Conservation (phyloP, 1,139 yeast genomes). For the Candida freyschussii region DNA sequence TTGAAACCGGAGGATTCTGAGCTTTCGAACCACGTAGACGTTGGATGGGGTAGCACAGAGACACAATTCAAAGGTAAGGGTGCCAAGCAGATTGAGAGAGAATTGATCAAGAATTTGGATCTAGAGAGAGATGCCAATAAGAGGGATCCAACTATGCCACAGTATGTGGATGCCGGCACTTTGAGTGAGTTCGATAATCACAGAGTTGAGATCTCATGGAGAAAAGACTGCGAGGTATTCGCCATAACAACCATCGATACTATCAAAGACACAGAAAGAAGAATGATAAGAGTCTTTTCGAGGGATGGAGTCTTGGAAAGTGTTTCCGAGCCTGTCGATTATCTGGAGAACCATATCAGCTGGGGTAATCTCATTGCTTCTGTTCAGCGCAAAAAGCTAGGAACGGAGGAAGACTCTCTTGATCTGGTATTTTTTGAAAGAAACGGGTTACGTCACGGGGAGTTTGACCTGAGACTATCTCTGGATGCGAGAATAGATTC, state of each 20-base stretch:
- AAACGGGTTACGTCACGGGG: conserved; percentile 90
- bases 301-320: conserved; percentile 77
- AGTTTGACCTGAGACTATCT: conserved; percentile 66
- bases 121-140: conserved; percentile 53
- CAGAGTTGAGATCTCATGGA: conserved; percentile 65
- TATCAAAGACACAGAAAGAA: conserved; percentile 44
- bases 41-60: conserved; percentile 98
- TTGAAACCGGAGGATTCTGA: conserved; percentile 62
- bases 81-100: conserved; percentile 71
- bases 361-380: conserved; percentile 94
- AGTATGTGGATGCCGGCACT: conserved; percentile 65
- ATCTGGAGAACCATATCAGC: conserved; percentile 63
- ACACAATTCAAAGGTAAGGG: conserved; percentile 97
- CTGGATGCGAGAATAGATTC: conserved; percentile 38
- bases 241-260: conserved; percentile 58
- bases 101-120: conserved; percentile 59
- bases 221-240: conserved; percentile 90
- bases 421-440: conserved; percentile 81
- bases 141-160: conserved; percentile 91
- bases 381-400: conserved; percentile 54
- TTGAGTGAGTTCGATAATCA: conserved; percentile 49
- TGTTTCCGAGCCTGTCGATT: conserved; percentile 88
- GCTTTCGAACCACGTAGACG: conserved; percentile 82
- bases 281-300: conserved; percentile 79
- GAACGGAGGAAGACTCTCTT: conserved; percentile 25